These are phyloP conservation scores for Gracilaria domingensis DNA, from an alignment of 23 red algal genomes.

Conservation along the genomic window DNA sequence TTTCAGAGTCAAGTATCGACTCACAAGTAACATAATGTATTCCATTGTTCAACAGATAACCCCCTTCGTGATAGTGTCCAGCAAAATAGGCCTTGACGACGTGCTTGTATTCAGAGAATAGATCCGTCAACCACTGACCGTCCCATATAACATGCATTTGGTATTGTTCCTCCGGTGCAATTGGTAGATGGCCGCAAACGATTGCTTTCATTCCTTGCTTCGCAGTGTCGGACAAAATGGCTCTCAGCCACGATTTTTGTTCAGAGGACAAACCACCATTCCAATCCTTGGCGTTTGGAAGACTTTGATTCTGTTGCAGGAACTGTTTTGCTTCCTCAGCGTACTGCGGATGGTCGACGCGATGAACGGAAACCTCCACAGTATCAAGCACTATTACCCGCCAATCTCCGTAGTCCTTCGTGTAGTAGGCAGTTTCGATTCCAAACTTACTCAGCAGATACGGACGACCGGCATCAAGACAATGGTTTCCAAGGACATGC, in stretches of 20 bases:
- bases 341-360: not conserved
- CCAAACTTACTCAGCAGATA: slow-evolving; percentile 23
- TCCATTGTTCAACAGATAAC: slow-evolving; percentile 42
- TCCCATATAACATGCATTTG: slow-evolving; percentile 66
- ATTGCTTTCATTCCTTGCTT: slow-evolving; percentile 44
- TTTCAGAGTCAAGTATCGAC: slow-evolving; percentile 62
- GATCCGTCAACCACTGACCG: slow-evolving; percentile 19
- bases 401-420: slow-evolving; percentile 65
- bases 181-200: slow-evolving; percentile 70
- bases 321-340: slow-evolving; percentile 40
- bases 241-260: slow-evolving; percentile 68
- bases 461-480: slow-evolving; percentile 45
- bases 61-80: slow-evolving; percentile 77
- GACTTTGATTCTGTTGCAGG: slow-evolving; percentile 21
- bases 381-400: slow-evolving; percentile 81
- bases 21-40: slow-evolving; percentile 81
- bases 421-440: slow-evolving; percentile 48
- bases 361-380: slow-evolving; percentile 52
- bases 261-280: slow-evolving; percentile 56
- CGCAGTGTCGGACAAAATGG: slow-evolving; percentile 13
- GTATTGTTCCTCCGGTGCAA: slow-evolving; percentile 25
- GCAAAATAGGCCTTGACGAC: slow-evolving; percentile 83
- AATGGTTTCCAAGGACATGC: slow-evolving; percentile 89
- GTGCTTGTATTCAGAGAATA: slow-evolving; percentile 38
- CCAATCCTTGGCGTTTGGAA: slow-evolving; percentile 69